Evolutionary conservation across 768 basidiomycete genomes (phyloP).

Genomic region (Xerocomellus dryophilus): DNA sequence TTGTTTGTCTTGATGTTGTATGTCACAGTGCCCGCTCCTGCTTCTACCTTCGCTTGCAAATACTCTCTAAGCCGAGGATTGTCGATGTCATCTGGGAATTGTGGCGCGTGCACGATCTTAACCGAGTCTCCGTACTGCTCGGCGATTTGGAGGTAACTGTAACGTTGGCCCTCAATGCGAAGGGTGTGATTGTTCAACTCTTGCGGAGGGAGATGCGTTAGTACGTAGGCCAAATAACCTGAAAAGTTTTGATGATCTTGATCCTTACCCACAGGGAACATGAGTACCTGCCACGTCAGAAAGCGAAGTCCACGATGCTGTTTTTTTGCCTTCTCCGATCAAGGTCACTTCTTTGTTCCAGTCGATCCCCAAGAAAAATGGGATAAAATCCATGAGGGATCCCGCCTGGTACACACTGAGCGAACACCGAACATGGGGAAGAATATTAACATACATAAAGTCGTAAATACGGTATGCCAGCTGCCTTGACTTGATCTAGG

Average conservation of each 20-base stretch:
- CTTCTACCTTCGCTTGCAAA: constrained; percentile 13
- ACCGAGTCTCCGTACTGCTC: constrained; percentile 7
- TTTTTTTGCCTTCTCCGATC: constrained; percentile 18
- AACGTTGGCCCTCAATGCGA: constrained; percentile 19
- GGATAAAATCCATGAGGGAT: constrained; percentile 25
- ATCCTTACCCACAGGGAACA: neutral
- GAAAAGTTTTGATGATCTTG: neutral
- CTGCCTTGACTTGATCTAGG: constrained; percentile 11
- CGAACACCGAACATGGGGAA: neutral
- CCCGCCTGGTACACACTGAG: constrained; percentile 13
- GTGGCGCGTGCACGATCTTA: constrained; percentile 1
- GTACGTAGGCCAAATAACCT: constrained; percentile 22
- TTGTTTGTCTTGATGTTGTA: constrained; percentile 8
- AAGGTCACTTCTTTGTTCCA: constrained; percentile 16
- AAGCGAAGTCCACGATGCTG: constrained; percentile 26
- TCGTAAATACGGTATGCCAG: constrained; percentile 17
- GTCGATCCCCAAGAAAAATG: constrained; percentile 19
- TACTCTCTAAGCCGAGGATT: constrained; percentile 9
- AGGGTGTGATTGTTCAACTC: constrained; percentile 13
- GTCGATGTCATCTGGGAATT: constrained; percentile 11
- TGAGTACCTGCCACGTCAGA: constrained; percentile 19
- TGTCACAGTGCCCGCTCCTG: constrained; percentile 5
- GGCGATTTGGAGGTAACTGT: constrained; percentile 7
- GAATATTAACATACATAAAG: constrained; percentile 19
- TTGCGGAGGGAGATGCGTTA: constrained; percentile 13